These are phyloP conservation scores for Arthrobotrys megalospora DNA, from an alignment of 2,329 filamentous ascomycete genomes.

Conservation along the genomic window DNA sequence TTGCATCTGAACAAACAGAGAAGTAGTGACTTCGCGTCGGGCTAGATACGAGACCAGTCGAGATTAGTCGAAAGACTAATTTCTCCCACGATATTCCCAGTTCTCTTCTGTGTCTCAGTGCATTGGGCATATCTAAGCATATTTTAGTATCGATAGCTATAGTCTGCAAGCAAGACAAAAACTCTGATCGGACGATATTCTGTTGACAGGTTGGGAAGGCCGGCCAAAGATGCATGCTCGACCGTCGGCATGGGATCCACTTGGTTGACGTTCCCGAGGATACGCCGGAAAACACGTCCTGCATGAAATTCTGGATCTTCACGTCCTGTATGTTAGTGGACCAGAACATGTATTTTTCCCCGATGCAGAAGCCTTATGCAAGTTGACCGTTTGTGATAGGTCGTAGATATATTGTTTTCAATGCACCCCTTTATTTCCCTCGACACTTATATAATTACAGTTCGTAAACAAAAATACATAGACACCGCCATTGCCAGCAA, in stretches of 20 bases:
- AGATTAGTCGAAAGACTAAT: neutral
- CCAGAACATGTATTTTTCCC: conserved; percentile 10
- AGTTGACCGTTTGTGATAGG: conserved; percentile 31
- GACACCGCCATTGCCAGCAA: conserved; percentile 2
- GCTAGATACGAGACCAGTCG: neutral
- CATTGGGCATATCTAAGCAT: conserved; percentile 28
- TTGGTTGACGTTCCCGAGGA: conserved; percentile 56
- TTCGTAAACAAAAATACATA: conserved; percentile 17
- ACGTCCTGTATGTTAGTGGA: neutral
- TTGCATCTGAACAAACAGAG: conserved; percentile 3
- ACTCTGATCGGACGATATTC: conserved; percentile 26
- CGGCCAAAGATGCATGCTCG: conserved; percentile 15
- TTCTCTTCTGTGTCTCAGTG: conserved; percentile 7
- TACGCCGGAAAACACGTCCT: conserved; percentile 47
- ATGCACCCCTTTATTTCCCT: conserved; percentile 35
- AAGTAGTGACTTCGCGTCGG: conserved; percentile 11
- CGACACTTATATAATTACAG: conserved; percentile 33
- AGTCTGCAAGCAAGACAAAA: neutral
- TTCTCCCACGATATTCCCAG: conserved; percentile 10
- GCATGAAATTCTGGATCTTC: conserved; percentile 18
- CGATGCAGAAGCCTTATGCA: conserved; percentile 29
- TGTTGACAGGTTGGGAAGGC: conserved; percentile 20
- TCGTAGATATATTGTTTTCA: conserved; percentile 30
- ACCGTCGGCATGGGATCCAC: conserved; percentile 41
- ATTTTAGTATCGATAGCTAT: conserved; percentile 28